These are phyloP conservation scores for Eucalyptus sp. DNA, from an alignment of 345 rosid genomes.

Conservation along the genomic window DNA sequence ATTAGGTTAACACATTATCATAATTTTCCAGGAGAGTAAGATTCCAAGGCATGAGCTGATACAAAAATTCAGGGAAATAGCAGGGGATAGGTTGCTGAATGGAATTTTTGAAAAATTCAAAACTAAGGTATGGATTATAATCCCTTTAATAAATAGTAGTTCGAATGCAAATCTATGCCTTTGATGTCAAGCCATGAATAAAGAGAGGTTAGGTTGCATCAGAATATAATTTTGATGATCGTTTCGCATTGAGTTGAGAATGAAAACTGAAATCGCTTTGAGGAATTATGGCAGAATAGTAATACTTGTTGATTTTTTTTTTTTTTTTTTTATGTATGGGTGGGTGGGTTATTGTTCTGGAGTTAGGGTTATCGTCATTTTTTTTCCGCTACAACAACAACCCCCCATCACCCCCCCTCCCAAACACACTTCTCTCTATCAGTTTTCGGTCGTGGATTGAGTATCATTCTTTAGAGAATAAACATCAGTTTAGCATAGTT, in stretches of 20 bases:
- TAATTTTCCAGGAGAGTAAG: constrained; percentile 31
- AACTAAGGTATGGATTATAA: constrained; percentile 17
- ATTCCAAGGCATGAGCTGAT: constrained; percentile 48
- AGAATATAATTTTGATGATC: neutral
- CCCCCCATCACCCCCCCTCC: no score
- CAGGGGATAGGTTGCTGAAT: constrained; percentile 65
- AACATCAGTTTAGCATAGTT: no score
- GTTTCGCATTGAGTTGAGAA: neutral
- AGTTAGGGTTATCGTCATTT: no score
- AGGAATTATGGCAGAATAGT: neutral
- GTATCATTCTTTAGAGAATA: no score
- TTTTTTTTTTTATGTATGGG: no score
- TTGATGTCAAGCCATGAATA: neutral
- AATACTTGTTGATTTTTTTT: no score
- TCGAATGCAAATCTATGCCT: neutral
- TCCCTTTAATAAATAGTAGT: neutral
- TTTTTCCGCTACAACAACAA: no score
- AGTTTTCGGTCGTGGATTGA: no score
- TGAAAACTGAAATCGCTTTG: neutral
- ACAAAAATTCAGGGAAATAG: constrained; percentile 34
- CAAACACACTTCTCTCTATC: no score
- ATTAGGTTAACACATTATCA: no score
- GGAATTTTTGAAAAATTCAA: constrained; percentile 45
- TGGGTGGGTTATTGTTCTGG: no score
- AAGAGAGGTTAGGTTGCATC: neutral